Conservation (phyloP, 1,139 yeast genomes). For the Tardiomyces depauwii region DNA sequence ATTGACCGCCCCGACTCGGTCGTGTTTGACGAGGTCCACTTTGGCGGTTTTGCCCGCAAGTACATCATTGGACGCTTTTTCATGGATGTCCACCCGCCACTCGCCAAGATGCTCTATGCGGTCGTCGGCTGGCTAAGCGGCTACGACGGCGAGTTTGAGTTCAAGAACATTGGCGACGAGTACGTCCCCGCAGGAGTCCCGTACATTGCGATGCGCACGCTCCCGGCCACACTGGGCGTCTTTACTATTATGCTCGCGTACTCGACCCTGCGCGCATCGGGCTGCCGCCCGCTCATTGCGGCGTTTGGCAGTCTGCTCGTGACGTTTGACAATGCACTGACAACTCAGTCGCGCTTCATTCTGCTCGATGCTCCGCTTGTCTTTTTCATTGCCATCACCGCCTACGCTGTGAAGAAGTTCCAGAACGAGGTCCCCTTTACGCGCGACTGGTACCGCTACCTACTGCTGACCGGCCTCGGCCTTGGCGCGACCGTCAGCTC, state of each 20-base stretch:
- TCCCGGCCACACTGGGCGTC: conserved; percentile 77
- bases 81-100: conserved; percentile 93
- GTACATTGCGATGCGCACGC: conserved; percentile 70
- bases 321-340: conserved; percentile 72
- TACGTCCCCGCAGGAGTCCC: conserved; percentile 39
- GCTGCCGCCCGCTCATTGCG: conserved; percentile 72
- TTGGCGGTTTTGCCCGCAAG: conserved; percentile 56
- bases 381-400: conserved; percentile 82
- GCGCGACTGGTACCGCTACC: conserved; percentile 54
- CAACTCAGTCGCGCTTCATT: conserved; percentile 84
- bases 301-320: conserved; percentile 55
- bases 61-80: conserved; percentile 61
- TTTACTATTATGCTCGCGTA: conserved; percentile 68
- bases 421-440: conserved; percentile 71
- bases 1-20: conserved; percentile 64
- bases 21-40: conserved; percentile 82
- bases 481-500: conserved; percentile 83
- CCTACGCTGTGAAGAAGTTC: conserved; percentile 68
- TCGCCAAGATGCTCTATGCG: conserved; percentile 81
- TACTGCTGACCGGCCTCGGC: conserved; percentile 66
- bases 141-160: conserved; percentile 63
- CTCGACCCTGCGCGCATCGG: conserved; percentile 75
- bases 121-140: conserved; percentile 66
- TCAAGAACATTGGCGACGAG: conserved; percentile 56
- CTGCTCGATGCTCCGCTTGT: conserved; percentile 84